A percentile compares a stretch with the other conserved stretches of the same genome.
Conservation (phyloP, 352 stramenopile species). For the Peronosclerospora sorghi region DNA sequence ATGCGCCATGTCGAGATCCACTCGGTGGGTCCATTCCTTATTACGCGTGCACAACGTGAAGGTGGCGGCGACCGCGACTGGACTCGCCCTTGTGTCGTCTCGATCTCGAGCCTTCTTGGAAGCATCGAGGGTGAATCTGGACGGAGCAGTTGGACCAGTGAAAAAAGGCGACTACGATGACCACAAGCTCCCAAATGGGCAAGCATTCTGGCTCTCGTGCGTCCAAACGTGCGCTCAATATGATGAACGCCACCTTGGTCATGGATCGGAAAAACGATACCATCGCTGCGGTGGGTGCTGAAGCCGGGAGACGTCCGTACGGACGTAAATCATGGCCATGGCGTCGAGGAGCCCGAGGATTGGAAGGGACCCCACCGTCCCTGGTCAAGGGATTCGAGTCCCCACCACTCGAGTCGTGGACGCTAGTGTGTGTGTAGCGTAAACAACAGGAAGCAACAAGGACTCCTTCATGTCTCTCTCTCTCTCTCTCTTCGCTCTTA, state of each 20-base stretch:
- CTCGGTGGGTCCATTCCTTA: constrained; percentile 50
- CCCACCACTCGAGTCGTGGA: too few relatives aligned
- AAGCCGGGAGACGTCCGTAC: constrained; percentile 56
- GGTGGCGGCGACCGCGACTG: constrained; percentile 23
- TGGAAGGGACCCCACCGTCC: too few relatives aligned
- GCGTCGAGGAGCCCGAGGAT: too few relatives aligned
- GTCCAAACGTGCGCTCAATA: constrained; percentile 78
- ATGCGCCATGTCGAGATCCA: constrained; percentile 70
- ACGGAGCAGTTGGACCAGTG: constrained; percentile 11
- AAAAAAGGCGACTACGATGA: constrained; percentile 10
- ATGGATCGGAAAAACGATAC: constrained; percentile 39
- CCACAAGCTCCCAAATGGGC: constrained; percentile 3
- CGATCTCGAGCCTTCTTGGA: constrained; percentile 48
- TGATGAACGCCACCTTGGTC: constrained; percentile 44
- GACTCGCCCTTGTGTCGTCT: constrained; percentile 37
- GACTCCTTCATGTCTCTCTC: too few relatives aligned
- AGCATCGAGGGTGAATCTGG: constrained; percentile 24
- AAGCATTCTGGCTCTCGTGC: constrained; percentile 62
- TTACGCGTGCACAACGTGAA: constrained; percentile 42
- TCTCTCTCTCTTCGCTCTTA: too few relatives aligned
- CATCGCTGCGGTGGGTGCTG: constrained; percentile 41
- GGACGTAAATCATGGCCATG: constrained; percentile 24
- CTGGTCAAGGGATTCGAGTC: too few relatives aligned
- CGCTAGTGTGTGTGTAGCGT: too few relatives aligned
- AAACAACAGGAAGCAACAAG: too few relatives aligned